These are phyloP conservation scores for Calonectria multiphialidica DNA, from an alignment of 2,329 filamentous ascomycete genomes.

Conservation along the genomic window DNA sequence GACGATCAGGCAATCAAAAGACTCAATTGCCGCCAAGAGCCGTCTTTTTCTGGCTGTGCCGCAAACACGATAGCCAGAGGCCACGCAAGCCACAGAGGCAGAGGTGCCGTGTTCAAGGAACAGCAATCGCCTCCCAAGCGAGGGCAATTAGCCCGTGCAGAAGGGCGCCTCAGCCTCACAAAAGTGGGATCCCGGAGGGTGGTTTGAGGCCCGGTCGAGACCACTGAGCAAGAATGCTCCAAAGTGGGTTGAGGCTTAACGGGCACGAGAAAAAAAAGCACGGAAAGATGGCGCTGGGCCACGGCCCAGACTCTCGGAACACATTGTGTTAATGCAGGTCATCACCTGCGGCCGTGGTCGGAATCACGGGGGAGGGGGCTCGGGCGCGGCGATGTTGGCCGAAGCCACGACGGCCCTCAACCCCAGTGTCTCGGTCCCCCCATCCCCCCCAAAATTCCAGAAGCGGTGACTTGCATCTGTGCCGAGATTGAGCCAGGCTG, in stretches of 20 bases:
- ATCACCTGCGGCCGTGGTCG: background rate
- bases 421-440: background rate
- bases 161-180: background rate
- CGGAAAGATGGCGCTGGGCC: background rate
- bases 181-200: background rate
- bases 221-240: background rate
- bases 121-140: background rate
- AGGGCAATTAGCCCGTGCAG: background rate
- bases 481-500: background rate
- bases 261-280: background rate
- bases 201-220: constrained; percentile 6
- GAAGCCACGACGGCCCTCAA: background rate
- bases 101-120: background rate
- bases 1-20: background rate
- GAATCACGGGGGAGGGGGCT: background rate
- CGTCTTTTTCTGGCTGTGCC: background rate
- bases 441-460: background rate
- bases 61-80: background rate
- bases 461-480: background rate
- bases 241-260: background rate
- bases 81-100: background rate
- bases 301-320: constrained; percentile 6
- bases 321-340: background rate
- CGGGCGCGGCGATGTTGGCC: background rate
- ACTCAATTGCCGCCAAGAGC: background rate